These are phyloP conservation scores for Plasmodium gonderi DNA, from an alignment of 169 alveolate genomes.

Conservation along the genomic window DNA sequence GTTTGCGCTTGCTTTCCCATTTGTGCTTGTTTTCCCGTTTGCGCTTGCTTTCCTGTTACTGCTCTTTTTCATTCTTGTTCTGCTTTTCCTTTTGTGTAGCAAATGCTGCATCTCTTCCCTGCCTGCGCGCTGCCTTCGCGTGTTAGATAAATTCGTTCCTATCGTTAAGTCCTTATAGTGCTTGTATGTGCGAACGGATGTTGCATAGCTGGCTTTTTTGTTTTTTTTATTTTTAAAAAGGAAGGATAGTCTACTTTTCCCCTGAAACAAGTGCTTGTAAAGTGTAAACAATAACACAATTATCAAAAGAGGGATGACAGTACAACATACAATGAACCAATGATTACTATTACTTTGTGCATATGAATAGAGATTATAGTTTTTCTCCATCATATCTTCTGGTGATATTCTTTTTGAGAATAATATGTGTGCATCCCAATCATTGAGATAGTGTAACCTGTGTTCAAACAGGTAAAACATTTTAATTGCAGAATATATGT, in stretches of 20 bases:
- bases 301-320: slow-evolving; percentile 19
- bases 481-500: slow-evolving; percentile 27
- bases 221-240: slow-evolving; percentile 1
- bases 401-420: slow-evolving; percentile 35
- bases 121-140: neutral
- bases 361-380: slow-evolving; percentile 17
- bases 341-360: neutral
- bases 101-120: neutral
- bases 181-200: neutral
- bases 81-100: neutral
- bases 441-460: slow-evolving; percentile 28
- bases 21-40: neutral
- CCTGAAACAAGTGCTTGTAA: slow-evolving; percentile 1
- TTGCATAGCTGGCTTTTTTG: slow-evolving; percentile 3
- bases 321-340: slow-evolving; percentile 44
- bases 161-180: neutral
- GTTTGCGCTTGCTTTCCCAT: neutral
- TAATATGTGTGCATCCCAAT: slow-evolving; percentile 49
- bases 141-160: neutral
- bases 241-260: neutral
- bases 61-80: neutral
- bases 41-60: neutral
- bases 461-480: slow-evolving; percentile 56
- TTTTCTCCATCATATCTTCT: slow-evolving; percentile 44
- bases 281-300: neutral